Base-by-base conservation (phyloP, 306 rosid species). In the Luffa acutangula region DNA sequence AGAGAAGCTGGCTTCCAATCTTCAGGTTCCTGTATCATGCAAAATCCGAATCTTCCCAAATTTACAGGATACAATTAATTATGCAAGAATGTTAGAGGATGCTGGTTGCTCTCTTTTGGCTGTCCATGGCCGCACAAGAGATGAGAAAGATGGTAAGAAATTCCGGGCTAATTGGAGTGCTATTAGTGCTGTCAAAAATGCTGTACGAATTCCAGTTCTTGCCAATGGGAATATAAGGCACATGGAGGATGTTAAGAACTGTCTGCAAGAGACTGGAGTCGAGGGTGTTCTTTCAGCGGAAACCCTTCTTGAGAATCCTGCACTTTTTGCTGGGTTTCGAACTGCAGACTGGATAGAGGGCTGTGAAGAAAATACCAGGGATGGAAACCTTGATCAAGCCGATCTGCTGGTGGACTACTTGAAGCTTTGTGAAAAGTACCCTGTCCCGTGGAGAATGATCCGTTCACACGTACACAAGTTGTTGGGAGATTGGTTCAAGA, bases 401-500 rank as follows among this genome's bases (percentile, higher is more conserved):
- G 93, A 89, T 85, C 86, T 96, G 18, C 45, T 90, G 36, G 90
- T 93, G 56, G 97, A 96, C 78, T 96, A 96, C 81, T 85, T 96
- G 86, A 89, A 91, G 87, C 90, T 93, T 36, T 96, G 97, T 79
- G 98, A 96, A 80, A 84, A 77, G 71, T 82, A 91, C 72, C 94
- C 93, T 12, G 96, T 96, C 36, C 94, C 98, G 2, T 96, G 99
- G 99, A 84, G 98, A 83, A 96, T 93, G 91, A 90, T 93, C 21
- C 99, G 98, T 10, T 80, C 99, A 31, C 99, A 96, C 64, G 91
- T 93, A 86, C 94, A 96, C 83, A 93, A 89, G 85, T 59, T 96
- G 93, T 73, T 96, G 87, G 98, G 99, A 71, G 94, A 88, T 67
- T 93, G 99, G 99, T 96, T 96, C 85, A 88, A 91, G 80, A 81